These are phyloP conservation scores for Arachis monticola DNA, from an alignment of 331 rosid genomes.

Conservation along the genomic window DNA sequence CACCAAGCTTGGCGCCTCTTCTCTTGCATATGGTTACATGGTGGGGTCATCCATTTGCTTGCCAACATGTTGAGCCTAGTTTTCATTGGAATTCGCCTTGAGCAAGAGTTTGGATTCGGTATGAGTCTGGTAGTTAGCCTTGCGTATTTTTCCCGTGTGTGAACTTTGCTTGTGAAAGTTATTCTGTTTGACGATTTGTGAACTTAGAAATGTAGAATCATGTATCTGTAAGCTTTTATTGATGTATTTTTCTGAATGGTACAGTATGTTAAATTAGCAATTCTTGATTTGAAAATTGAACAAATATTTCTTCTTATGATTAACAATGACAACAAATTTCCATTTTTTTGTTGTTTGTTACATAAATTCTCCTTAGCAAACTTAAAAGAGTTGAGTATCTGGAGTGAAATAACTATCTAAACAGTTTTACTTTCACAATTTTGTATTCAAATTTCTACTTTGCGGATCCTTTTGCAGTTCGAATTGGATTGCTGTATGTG, in stretches of 20 bases:
- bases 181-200: not conserved
- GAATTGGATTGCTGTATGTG: slow-evolving; percentile 76
- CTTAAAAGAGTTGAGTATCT: slow-evolving; percentile 1
- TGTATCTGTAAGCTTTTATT: not conserved
- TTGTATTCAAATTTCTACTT: slow-evolving; percentile 31
- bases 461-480: slow-evolving; percentile 48
- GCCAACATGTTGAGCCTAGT: slow-evolving; percentile 94
- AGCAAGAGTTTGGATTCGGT: slow-evolving; percentile 98
- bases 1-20: slow-evolving; percentile 92
- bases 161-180: not conserved
- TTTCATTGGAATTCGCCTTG: slow-evolving; percentile 89
- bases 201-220: not conserved
- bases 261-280: no score
- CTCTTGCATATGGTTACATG: slow-evolving; percentile 93
- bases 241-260: no score
- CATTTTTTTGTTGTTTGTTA: slow-evolving; percentile 17
- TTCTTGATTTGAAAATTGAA: not conserved
- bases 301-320: no score
- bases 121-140: slow-evolving; percentile 50
- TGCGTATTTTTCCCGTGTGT: slow-evolving; percentile 19
- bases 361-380: slow-evolving; percentile 12
- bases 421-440: slow-evolving; percentile 20
- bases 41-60: slow-evolving; percentile 87
- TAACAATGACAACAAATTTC: not conserved
- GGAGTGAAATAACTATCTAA: not conserved